A percentile compares a stretch with the other conserved stretches of the same genome.
phyloP scores from a whole-genome alignment of 2,329 filamentous ascomycete species.

The Nannizziopsis barbatae region DNA sequence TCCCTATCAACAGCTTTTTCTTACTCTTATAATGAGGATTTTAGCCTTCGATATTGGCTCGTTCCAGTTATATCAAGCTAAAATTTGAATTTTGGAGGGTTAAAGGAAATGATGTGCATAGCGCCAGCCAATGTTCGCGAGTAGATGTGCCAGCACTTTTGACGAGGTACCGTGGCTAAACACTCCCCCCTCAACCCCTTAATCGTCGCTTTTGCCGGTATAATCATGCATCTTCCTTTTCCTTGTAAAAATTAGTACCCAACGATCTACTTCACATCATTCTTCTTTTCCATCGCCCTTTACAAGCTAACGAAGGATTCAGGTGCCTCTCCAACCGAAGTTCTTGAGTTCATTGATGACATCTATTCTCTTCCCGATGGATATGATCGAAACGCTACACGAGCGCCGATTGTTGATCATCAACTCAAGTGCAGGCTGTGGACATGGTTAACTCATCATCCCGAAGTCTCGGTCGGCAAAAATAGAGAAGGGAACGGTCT shows the following conservation, averaged over 20 bases:
- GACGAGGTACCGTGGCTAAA: background rate
- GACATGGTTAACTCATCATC: constrained; percentile 46
- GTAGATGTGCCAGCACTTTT: background rate
- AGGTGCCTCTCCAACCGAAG: constrained; percentile 30
- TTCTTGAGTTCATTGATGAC: constrained; percentile 26
- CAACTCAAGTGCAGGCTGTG: constrained; percentile 45
- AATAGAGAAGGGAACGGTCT: constrained; percentile 33
- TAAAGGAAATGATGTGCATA: too few relatives aligned
- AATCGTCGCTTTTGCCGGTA: background rate
- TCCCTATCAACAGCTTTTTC: too few relatives aligned
- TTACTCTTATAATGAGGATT: too few relatives aligned
- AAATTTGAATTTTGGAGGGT: too few relatives aligned
- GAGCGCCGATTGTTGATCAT: constrained; percentile 33
- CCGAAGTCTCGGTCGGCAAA: constrained; percentile 44
- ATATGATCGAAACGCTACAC: constrained; percentile 3
- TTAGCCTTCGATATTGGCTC: too few relatives aligned
- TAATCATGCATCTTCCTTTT: background rate
- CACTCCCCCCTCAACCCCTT: background rate
- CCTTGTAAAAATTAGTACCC: background rate
- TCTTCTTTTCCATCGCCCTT: background rate
- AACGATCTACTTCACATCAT: background rate
- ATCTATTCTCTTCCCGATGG: constrained; percentile 25
- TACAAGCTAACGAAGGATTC: constrained; percentile 2
- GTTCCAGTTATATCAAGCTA: too few relatives aligned
- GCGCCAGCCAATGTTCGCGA: background rate